Base-by-base conservation (phyloP, 352 stramenopile genomes). In the Phytophthora tubulina region DNA sequence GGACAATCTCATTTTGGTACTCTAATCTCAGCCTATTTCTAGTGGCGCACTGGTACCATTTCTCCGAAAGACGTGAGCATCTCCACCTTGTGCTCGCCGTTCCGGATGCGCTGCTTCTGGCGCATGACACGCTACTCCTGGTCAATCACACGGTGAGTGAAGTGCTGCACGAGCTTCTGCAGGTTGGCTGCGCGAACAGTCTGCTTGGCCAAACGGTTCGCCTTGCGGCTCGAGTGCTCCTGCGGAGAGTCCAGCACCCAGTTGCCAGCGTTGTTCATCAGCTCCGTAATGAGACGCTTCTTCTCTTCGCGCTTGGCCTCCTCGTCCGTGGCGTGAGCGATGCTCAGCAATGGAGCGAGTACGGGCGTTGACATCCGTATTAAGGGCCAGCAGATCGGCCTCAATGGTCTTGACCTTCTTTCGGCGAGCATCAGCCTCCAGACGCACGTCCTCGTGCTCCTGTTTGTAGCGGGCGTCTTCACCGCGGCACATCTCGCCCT, bases 11-110 rank as follows among this genome's bases (percentile, higher is more conserved):
- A n/a, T n/a, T n/a, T n/a, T n/a, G n/a, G n/a, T n/a, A n/a, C n/a
- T n/a, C n/a, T n/a, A n/a, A n/a, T n/a, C n/a, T n/a, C n/a, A n/a
- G n/a, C n/a, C n/a, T n/a, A n/a, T n/a, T n/a, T n/a, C 88, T 81
- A 44, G 87, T 96, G 15, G 94, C 89, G 75, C 94, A 95, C 72
- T 95, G 82, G 75, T 91, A 96, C 89, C 89, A 96, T 77, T 94
- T 95, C 76, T 96, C 89, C 3, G 83, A 92, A 6, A n/a, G 83
- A 92, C 82, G 95, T 96, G 66, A 96, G 89, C 89, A 96, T 96
- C 76, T 96, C 87, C 1, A 96, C 85, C 84, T 96, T 96, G 83
- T 96, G 89, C 68, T 96, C 89, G 62, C 89, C 86, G 67, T 95
- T 94, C 14, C 95, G 72, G 68, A 96, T 96, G 36, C 89, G 89